phyloP scores from a whole-genome alignment of 805 yeast species.

The Candida stauntonica region DNA sequence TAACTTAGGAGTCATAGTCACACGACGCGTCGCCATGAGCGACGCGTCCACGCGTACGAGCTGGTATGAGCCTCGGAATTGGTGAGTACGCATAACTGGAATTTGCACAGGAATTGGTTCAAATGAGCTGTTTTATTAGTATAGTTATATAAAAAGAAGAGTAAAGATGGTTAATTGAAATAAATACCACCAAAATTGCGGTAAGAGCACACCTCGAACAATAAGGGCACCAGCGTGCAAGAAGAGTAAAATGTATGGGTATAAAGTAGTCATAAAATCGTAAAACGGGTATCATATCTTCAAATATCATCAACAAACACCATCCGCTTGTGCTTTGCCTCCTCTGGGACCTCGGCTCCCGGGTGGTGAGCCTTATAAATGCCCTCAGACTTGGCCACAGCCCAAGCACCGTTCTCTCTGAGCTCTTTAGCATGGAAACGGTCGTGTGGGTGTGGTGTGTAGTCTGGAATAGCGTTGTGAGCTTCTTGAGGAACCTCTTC shows the following conservation, averaged over 20 bases:
- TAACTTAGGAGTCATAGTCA: too few relatives aligned
- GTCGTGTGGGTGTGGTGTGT: constrained; percentile 2
- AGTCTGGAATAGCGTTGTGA: neutral
- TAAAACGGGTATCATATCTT: too few relatives aligned
- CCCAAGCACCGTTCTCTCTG: neutral
- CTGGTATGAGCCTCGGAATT: too few relatives aligned
- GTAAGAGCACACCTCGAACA: too few relatives aligned
- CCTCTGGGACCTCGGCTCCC: neutral
- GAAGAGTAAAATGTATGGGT: neutral
- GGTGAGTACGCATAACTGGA: too few relatives aligned
- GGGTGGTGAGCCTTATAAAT: constrained; percentile 4
- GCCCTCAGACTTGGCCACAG: constrained; percentile 3
- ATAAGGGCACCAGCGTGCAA: neutral
- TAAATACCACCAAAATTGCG: too few relatives aligned
- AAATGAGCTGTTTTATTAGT: too few relatives aligned
- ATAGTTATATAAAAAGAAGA: too few relatives aligned
- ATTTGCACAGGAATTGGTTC: too few relatives aligned
- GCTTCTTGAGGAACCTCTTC: neutral
- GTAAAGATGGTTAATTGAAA: too few relatives aligned
- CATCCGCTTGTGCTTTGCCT: constrained; percentile 2
- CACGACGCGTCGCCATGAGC: too few relatives aligned
- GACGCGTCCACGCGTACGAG: too few relatives aligned
- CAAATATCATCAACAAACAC: neutral
- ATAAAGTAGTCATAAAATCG: neutral
- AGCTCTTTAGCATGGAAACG: constrained; percentile 2